These are phyloP conservation scores for Carex arenaria DNA, from an alignment of 202 grass and related monocot species.

Conservation along the genomic window DNA sequence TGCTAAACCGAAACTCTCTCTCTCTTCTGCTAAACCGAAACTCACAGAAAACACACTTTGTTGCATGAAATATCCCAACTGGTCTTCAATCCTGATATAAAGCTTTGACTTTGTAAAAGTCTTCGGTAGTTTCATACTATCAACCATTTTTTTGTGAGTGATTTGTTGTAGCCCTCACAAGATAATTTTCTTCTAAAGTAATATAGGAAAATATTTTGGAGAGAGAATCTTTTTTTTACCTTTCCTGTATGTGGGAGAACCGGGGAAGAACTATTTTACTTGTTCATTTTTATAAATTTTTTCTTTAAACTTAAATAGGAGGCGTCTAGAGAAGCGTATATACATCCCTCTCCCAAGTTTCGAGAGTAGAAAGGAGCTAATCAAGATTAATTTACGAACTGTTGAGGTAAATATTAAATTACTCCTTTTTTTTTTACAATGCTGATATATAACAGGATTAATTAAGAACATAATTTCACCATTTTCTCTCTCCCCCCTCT, in stretches of 20 bases:
- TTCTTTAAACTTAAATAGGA: slow-evolving; percentile 37
- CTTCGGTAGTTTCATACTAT: background rate
- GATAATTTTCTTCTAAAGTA: background rate
- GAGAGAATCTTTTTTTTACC: background rate
- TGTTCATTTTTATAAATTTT: background rate
- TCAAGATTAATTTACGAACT: slow-evolving; percentile 95
- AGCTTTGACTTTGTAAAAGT: background rate
- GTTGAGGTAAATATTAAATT: slow-evolving; percentile 55
- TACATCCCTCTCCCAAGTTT: slow-evolving; percentile 97
- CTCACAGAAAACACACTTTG: background rate
- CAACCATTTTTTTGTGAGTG: background rate
- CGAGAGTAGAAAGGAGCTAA: slow-evolving; percentile 95
- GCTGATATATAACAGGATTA: background rate
- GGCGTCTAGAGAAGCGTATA: slow-evolving; percentile 95
- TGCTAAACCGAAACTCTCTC: background rate
- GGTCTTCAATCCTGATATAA: background rate
- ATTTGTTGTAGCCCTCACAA: background rate
- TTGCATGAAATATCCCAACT: background rate
- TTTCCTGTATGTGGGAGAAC: background rate
- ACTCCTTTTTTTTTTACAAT: background rate
- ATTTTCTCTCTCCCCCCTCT: background rate
- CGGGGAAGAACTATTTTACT: background rate
- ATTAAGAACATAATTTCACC: background rate
- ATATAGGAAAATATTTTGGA: background rate
- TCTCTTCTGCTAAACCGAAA: background rate